These are phyloP conservation scores for Trypanosoma congolense DNA, from an alignment of 208 protist genomes.

Conservation along the genomic window DNA sequence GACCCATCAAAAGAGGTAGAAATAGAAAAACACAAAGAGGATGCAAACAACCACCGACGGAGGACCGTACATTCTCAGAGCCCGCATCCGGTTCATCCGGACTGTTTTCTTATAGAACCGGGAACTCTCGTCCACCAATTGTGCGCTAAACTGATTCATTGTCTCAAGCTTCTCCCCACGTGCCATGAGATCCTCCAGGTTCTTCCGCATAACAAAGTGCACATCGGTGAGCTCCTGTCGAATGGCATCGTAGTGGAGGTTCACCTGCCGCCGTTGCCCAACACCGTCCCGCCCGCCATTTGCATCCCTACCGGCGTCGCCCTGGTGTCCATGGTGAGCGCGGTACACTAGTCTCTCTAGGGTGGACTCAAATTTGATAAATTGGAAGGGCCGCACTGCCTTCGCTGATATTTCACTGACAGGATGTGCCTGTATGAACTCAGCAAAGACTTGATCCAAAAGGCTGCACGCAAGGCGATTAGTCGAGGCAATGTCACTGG, in stretches of 20 bases:
- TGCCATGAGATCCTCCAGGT: constrained; percentile 86
- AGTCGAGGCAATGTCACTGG: constrained; percentile 55
- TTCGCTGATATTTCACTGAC: constrained; percentile 43
- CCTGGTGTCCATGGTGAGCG: constrained; percentile 61
- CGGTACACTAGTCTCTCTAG: constrained; percentile 66
- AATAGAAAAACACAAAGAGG: constrained; percentile 70
- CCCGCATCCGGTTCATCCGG: constrained; percentile 84
- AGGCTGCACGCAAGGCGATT: constrained; percentile 84
- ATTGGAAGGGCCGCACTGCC: constrained; percentile 77
- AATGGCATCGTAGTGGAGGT: constrained; percentile 71
- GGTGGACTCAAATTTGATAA: constrained; percentile 86
- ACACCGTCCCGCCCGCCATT: constrained; percentile 2
- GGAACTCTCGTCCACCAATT: constrained; percentile 76
- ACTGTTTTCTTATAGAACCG: constrained; percentile 85
- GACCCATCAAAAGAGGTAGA: constrained; percentile 62
- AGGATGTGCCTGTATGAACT: constrained; percentile 64
- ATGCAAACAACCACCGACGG: constrained; percentile 58
- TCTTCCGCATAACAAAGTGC: constrained; percentile 89
- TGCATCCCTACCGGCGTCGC: constrained; percentile 31
- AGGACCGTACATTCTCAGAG: constrained; percentile 81
- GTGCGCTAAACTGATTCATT: constrained; percentile 83
- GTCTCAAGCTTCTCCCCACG: constrained; percentile 86
- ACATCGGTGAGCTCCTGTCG: constrained; percentile 84
- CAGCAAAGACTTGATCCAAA: constrained; percentile 71
- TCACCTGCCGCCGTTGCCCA: constrained; percentile 57